These are phyloP conservation scores for Prunus padus DNA, from an alignment of 306 rosid species.

Conservation along the genomic window DNA sequence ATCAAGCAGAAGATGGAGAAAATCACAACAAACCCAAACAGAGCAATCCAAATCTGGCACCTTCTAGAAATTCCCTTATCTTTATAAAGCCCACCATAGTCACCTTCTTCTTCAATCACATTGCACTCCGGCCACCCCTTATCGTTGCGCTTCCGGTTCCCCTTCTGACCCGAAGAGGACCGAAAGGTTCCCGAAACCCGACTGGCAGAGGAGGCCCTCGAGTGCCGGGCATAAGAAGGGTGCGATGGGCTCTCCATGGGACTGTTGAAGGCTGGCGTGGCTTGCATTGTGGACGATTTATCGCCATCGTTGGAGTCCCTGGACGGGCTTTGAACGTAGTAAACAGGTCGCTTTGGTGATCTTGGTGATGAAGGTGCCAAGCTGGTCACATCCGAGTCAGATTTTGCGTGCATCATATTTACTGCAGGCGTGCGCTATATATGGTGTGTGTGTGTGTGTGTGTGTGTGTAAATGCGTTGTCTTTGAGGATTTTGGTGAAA, in stretches of 20 bases:
- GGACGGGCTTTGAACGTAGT: slow-evolving; percentile 76
- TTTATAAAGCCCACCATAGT: slow-evolving; percentile 34
- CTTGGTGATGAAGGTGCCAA: slow-evolving; percentile 55
- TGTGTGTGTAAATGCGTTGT: neutral
- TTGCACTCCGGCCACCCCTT: slow-evolving; percentile 64
- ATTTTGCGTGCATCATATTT: slow-evolving; percentile 58
- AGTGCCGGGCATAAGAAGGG: slow-evolving; percentile 64
- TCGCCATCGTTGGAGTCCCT: slow-evolving; percentile 81
- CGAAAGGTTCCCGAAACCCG: slow-evolving; percentile 59
- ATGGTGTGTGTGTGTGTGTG: neutral
- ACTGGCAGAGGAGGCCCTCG: slow-evolving; percentile 65
- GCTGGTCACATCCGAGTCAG: slow-evolving; percentile 79
- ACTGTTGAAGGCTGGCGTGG: slow-evolving; percentile 50
- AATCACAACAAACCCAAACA: slow-evolving; percentile 49
- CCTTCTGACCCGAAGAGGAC: slow-evolving; percentile 38
- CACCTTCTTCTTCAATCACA: slow-evolving; percentile 73
- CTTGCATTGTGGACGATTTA: slow-evolving; percentile 55
- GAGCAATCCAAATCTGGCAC: slow-evolving; percentile 48
- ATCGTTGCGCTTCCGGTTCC: slow-evolving; percentile 34
- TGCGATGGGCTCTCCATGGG: slow-evolving; percentile 74
- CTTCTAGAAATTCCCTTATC: slow-evolving; percentile 42
- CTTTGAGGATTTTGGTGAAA: neutral
- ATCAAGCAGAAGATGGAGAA: slow-evolving; percentile 66
- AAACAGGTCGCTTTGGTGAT: slow-evolving; percentile 63
- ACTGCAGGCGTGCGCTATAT: neutral